A percentile compares a stretch with the other conserved stretches of the same genome.
Evolutionary conservation across 2,329 filamentous ascomycete genomes (phyloP).

Genomic region (Arachnomyces sp.): DNA sequence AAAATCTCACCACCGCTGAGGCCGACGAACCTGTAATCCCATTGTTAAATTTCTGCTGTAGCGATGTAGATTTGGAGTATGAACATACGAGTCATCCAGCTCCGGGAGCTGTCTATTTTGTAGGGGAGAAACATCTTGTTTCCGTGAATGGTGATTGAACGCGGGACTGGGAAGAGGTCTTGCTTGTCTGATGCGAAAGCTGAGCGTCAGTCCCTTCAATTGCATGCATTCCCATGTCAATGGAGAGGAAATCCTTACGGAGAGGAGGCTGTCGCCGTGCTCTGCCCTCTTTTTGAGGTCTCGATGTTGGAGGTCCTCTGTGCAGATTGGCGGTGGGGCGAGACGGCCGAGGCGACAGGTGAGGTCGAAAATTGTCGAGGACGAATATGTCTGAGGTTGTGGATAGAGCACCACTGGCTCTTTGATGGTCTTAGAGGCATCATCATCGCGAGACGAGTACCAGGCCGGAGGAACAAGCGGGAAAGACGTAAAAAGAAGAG

Average conservation of each 20-base stretch:
- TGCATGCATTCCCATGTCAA: neutral
- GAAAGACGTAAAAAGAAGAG: constrained; percentile 10
- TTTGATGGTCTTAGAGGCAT: constrained; percentile 45
- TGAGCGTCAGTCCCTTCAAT: constrained; percentile 6
- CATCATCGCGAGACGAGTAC: constrained; percentile 35
- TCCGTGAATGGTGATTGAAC: constrained; percentile 46
- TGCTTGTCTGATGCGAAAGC: constrained; percentile 38
- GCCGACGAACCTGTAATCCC: constrained; percentile 65
- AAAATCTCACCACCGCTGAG: constrained; percentile 95
- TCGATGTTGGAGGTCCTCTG: constrained; percentile 25
- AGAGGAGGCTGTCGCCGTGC: constrained; percentile 43
- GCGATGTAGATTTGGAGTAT: neutral
- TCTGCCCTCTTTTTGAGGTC: constrained; percentile 36
- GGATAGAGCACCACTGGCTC: constrained; percentile 41
- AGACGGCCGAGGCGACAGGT: constrained; percentile 36
- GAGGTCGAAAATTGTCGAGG: constrained; percentile 40
- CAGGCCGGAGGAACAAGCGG: constrained; percentile 22
- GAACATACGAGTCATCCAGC: constrained; percentile 72
- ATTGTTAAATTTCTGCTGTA: constrained; percentile 2
- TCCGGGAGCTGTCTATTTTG: constrained; percentile 53
- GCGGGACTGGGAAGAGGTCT: constrained; percentile 58
- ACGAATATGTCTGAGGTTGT: constrained; percentile 33
- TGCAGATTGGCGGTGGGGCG: constrained; percentile 38
- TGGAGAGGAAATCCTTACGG: constrained; percentile 43
- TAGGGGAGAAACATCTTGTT: constrained; percentile 62